Percentiles rank a stretch among this genome's conserved stretches.
Conservation (phyloP, 768 basidiomycete species). For the Agaricus sinodeliciosus region DNA sequence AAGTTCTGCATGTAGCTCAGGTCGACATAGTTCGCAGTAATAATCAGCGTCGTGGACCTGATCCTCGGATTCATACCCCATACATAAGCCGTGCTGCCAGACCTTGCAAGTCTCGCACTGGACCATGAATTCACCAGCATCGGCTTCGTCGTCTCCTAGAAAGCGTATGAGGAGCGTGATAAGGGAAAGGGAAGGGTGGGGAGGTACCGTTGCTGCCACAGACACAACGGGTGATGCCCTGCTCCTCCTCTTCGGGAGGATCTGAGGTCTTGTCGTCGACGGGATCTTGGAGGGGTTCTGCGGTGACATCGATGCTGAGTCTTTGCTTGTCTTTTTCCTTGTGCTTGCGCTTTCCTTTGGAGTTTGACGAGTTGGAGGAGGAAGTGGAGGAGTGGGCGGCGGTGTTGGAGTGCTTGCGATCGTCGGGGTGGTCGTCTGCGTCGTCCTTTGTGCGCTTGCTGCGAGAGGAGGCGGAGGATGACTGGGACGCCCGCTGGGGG, state of each 20-base stretch:
- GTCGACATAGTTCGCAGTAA: constrained; percentile 90
- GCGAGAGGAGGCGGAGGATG: constrained; percentile 30
- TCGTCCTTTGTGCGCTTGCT: constrained; percentile 72
- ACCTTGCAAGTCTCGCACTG: constrained; percentile 96
- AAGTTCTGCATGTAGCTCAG: constrained; percentile 77
- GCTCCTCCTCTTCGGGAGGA: constrained; percentile 51
- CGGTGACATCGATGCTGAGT: constrained; percentile 16
- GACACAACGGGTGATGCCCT: constrained; percentile 73
- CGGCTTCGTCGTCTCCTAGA: constrained; percentile 62
- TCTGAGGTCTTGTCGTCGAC: constrained; percentile 33
- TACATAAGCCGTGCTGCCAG: constrained; percentile 97
- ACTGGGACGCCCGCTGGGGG: constrained; percentile 33
- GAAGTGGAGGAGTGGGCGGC: constrained; percentile 26
- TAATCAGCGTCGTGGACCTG: constrained; percentile 75
- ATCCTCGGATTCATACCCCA: constrained; percentile 82
- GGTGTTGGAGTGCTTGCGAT: constrained; percentile 37
- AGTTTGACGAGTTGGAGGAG: constrained; percentile 20
- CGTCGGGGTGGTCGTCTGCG: constrained; percentile 54
- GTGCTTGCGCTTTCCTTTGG: constrained; percentile 39
- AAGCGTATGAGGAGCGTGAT: constrained; percentile 19
- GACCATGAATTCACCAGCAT: constrained; percentile 94
- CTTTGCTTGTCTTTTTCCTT: constrained; percentile 47
- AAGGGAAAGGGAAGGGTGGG: constrained; percentile 4
- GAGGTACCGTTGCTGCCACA: constrained; percentile 74
- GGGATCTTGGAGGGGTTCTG: constrained; percentile 19